phyloP scores from a whole-genome alignment of 768 basidiomycete genomes.

The Hygrophorus pudorinus region DNA sequence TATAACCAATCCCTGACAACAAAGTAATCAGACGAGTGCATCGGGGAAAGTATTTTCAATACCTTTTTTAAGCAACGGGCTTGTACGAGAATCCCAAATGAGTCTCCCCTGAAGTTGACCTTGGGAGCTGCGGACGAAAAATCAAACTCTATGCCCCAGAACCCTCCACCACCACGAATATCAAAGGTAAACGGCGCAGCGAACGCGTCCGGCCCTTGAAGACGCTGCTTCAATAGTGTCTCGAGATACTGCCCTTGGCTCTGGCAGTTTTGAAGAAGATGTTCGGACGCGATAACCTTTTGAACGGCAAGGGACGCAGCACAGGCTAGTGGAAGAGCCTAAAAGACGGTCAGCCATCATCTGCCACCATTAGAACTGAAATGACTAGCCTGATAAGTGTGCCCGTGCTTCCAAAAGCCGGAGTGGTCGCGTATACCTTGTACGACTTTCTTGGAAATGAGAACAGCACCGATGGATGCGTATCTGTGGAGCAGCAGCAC shows the following conservation, averaged over 20 bases:
- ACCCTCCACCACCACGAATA: conserved; percentile 74
- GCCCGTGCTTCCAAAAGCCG: conserved; percentile 75
- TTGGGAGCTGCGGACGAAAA: conserved; percentile 33
- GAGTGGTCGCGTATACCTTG: conserved; percentile 58
- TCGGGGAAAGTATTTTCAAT: too few relatives aligned
- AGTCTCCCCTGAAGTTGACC: conserved; percentile 40
- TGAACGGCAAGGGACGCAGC: conserved; percentile 70
- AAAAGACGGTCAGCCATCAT: not conserved
- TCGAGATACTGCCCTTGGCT: conserved; percentile 16
- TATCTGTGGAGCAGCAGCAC: conserved; percentile 50
- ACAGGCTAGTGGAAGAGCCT: conserved; percentile 70
- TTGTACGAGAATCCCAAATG: conserved; percentile 64
- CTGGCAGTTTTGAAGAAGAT: conserved; percentile 8
- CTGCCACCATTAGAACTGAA: not conserved
- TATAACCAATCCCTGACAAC: conserved; percentile 42
- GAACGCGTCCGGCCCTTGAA: conserved; percentile 44
- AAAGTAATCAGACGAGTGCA: too few relatives aligned
- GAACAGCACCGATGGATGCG: conserved; percentile 71
- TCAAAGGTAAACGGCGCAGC: conserved; percentile 66
- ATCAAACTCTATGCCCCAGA: conserved; percentile 82
- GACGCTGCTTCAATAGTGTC: conserved; percentile 40
- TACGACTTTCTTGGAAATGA: conserved; percentile 64
- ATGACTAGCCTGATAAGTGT: conserved; percentile 63
- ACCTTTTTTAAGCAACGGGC: conserved; percentile 51
- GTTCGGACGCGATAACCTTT: conserved; percentile 7